Base-by-base conservation (phyloP, 495 filamentous ascomycete genomes). In the Paragyromitra xinjiangensis region DNA sequence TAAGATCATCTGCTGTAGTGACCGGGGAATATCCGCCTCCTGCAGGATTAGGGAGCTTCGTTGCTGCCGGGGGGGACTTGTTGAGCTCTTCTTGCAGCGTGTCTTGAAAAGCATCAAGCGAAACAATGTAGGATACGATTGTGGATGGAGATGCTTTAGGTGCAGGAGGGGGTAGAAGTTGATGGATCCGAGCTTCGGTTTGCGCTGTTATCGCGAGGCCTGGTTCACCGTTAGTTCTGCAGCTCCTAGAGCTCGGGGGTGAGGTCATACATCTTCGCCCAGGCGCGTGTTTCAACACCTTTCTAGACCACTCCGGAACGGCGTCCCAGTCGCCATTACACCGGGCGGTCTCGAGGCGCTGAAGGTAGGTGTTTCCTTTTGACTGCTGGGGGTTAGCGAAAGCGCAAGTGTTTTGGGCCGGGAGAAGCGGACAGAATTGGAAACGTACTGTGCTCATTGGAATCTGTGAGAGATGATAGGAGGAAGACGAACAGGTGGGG, bases 231-330 rank as follows among this genome's bases (percentile, higher is more conserved):
- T 73, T 26, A 77, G 9, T n/a, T 5, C 6, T 19, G 11, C 5
- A 61, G 56, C 14, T 62, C 22, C n/a, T 40, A 14, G 24, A 59
- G 37, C 24, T 63, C 34, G 65, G 69, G 48, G 67, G 45, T 3
- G 58, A 37, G 75, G 56, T 67, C 82, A 88, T 90, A 98, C 95
- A 98, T 83, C 88, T 88, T 81, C 92, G 90, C 42, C 94, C 90
- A 58, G 94, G 91, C 73, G 94, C 93, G 88, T 98, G 95, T 81
- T 98, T 98, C 80, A 89, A 91, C 73, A 98, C 88, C 84, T 99
- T 98, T 78, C 94, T 89, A 78, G 92, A 89, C 73, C 97, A 86
- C 85, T 98, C 95, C 39, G 92, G 92, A n/a, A 98, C 88, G 39
- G 92, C 92, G 74, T 92, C 88, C 95, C 95, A 99, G 81, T 88